Evolutionary conservation across 2,329 filamentous ascomycete species (phyloP).

Genomic region (Passalora sequoiae): DNA sequence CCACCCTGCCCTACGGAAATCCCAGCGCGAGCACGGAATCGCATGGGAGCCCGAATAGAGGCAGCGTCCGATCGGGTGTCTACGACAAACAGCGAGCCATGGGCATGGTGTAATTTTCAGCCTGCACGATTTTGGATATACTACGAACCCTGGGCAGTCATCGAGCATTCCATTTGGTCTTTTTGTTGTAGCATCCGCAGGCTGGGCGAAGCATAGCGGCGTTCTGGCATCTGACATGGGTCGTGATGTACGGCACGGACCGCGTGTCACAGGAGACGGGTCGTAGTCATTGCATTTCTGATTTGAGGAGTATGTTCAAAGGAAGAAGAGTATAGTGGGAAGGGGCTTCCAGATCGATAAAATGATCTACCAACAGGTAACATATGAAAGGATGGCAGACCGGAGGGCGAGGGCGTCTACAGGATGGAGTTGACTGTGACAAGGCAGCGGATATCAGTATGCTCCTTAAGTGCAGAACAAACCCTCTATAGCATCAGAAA

Average conservation of each 20-base stretch:
- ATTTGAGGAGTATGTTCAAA: neutral
- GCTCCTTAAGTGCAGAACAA: too few relatives aligned
- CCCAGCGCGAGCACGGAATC: conserved; percentile 27
- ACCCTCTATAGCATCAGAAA: too few relatives aligned
- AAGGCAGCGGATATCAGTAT: too few relatives aligned
- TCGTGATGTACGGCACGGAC: neutral
- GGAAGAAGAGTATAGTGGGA: too few relatives aligned
- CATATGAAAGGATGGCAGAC: too few relatives aligned
- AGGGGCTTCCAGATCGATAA: too few relatives aligned
- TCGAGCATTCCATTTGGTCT: neutral
- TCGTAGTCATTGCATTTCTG: neutral
- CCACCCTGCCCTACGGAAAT: conserved; percentile 28
- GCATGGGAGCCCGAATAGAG: conserved; percentile 30
- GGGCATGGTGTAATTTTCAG: conserved; percentile 13
- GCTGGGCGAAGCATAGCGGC: neutral
- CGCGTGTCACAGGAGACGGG: neutral
- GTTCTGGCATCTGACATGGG: neutral
- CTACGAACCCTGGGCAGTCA: neutral
- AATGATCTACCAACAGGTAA: too few relatives aligned
- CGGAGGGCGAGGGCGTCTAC: too few relatives aligned
- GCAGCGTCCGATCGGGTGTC: conserved; percentile 22
- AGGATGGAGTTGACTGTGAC: too few relatives aligned
- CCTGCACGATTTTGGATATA: conserved; percentile 1
- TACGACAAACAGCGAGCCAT: conserved; percentile 28
- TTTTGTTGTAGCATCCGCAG: neutral